Evolutionary conservation across 2,329 filamentous ascomycete species (phyloP).

Genomic region (Pseudogymnoascus destructans): DNA sequence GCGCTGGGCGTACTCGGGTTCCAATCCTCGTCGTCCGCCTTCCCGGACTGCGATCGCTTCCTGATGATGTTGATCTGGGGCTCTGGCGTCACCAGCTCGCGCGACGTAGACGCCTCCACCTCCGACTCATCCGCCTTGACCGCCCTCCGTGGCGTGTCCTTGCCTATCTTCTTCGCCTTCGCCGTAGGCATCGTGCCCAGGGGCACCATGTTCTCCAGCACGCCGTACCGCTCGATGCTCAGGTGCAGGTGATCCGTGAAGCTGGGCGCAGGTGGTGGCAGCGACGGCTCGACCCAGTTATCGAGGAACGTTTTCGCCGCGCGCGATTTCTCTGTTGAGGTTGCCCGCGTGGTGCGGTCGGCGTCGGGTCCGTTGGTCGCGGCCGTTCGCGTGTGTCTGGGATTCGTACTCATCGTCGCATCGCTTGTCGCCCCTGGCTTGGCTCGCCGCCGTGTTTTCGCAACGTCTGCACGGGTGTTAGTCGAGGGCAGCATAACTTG

Average conservation of each 20-base stretch:
- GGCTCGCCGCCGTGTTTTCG: neutral
- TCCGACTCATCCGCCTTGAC: neutral
- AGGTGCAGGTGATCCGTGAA: conserved; percentile 51
- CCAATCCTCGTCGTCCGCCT: neutral
- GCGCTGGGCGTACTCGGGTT: neutral
- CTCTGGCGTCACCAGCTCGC: neutral
- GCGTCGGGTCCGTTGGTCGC: conserved; percentile 9
- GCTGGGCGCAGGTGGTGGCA: conserved; percentile 45
- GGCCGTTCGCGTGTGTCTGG: conserved; percentile 10
- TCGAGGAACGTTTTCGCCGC: conserved; percentile 24
- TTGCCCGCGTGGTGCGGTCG: neutral
- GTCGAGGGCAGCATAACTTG: neutral
- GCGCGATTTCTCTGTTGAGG: conserved; percentile 14
- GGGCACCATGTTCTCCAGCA: conserved; percentile 73
- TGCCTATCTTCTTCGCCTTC: conserved; percentile 38
- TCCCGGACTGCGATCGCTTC: neutral
- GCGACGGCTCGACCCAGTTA: conserved; percentile 43
- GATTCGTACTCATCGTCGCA: conserved; percentile 10
- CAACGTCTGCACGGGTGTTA: conserved; percentile 7
- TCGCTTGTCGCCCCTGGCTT: conserved; percentile 2
- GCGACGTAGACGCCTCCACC: neutral
- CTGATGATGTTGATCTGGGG: neutral
- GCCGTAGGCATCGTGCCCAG: conserved; percentile 58
- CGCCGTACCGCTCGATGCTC: conserved; percentile 59
- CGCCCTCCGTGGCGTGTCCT: neutral